Evolutionary conservation across 495 filamentous ascomycete species (phyloP).

Genomic region (Penicillium atrosanguineum): DNA sequence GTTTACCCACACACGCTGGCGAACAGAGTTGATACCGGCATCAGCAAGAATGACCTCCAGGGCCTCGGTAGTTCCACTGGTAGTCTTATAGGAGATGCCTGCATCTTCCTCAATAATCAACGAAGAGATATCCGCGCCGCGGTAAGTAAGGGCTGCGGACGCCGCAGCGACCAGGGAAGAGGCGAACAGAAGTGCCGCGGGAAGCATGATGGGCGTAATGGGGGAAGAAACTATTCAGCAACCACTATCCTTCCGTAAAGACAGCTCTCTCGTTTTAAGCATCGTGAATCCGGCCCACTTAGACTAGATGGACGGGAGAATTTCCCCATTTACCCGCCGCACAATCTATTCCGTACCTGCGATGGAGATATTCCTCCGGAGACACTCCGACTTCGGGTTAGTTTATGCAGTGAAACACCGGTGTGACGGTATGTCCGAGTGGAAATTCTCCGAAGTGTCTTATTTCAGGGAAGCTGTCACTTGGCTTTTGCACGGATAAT

Average conservation of each 20-base stretch:
- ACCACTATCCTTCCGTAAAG: not conserved
- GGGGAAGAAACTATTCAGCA: not conserved
- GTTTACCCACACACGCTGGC: constrained; percentile 73
- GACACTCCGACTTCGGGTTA: not conserved
- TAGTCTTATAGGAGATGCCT: constrained; percentile 59
- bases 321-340: not conserved
- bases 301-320: not conserved
- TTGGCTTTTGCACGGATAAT: too few relatives aligned
- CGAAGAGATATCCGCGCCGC: constrained; percentile 74
- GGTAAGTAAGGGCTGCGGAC: constrained; percentile 54
- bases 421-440: not conserved
- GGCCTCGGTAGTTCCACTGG: constrained; percentile 47
- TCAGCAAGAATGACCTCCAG: constrained; percentile 63
- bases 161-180: constrained; percentile 21
- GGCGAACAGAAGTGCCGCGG: constrained; percentile 20
- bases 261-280: not conserved
- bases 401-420: constrained; percentile 1
- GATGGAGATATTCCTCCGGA: constrained; percentile 1
- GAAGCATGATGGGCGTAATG: constrained; percentile 14
- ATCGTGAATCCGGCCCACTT: not conserved
- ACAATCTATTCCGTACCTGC: not conserved
- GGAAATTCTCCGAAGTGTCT: not conserved
- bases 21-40: constrained; percentile 67
- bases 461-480: too few relatives aligned
- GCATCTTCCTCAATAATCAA: constrained; percentile 60